A percentile compares a stretch with the other conserved stretches of the same genome.
Conservation (phyloP, 2,329 filamentous ascomycete genomes). For the Colletotrichum sp. region DNA sequence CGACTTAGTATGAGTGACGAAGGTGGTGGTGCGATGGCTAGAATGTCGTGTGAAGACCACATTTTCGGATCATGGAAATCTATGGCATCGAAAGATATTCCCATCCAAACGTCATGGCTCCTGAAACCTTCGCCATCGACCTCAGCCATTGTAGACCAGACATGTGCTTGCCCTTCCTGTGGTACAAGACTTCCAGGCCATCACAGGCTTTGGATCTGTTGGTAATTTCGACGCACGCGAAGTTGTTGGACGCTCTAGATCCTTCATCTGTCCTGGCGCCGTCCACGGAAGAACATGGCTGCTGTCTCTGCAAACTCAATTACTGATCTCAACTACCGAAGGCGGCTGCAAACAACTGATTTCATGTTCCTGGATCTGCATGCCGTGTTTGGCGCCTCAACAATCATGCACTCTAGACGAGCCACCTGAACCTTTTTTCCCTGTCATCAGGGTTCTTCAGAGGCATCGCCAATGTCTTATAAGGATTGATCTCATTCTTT, state of each 20-base stretch:
- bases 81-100: background rate
- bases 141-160: background rate
- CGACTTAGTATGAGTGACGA: background rate
- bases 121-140: background rate
- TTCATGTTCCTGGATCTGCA: background rate
- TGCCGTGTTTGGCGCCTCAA: background rate
- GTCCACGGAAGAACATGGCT: background rate
- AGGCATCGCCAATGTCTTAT: background rate
- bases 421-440: background rate
- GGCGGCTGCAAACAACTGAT: background rate
- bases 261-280: background rate
- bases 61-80: background rate
- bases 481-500: background rate
- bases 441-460: background rate
- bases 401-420: background rate
- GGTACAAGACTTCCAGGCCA: background rate
- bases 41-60: background rate
- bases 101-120: background rate
- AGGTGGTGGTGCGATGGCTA: background rate
- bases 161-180: background rate
- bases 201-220: background rate
- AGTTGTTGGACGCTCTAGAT: background rate
- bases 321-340: background rate
- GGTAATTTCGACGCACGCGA: background rate
- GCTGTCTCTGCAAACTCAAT: background rate